phyloP scores from a whole-genome alignment of 306 rosid species.

The Argentina anserina region DNA sequence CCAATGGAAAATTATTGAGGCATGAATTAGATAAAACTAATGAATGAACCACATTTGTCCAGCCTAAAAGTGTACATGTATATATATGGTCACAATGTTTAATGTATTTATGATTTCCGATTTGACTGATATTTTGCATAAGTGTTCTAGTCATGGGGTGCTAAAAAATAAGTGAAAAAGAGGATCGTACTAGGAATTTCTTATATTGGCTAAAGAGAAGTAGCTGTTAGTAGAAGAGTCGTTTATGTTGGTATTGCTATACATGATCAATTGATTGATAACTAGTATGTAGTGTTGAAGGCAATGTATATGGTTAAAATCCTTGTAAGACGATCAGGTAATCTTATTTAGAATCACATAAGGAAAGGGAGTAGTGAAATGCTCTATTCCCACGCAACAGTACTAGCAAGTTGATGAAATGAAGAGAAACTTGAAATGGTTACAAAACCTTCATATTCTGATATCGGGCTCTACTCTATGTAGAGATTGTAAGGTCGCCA shows the following conservation, averaged over 20 bases:
- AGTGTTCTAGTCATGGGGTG: not conserved
- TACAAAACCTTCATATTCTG: not conserved
- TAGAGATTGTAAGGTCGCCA: not conserved
- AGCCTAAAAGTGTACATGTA: not conserved
- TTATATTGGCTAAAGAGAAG: not conserved
- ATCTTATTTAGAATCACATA: not conserved
- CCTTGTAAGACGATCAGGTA: not conserved
- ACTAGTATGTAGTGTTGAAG: not conserved
- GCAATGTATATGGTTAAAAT: not conserved
- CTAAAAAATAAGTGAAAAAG: too few relatives aligned
- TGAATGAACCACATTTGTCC: not conserved
- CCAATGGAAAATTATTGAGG: not conserved
- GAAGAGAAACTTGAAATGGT: not conserved
- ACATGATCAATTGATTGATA: not conserved
- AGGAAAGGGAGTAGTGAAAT: not conserved
- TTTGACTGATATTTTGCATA: not conserved
- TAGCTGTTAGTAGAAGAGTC: not conserved
- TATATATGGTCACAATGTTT: too few relatives aligned
- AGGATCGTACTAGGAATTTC: not conserved
- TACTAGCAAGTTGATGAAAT: too few relatives aligned
- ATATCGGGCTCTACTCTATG: not conserved
- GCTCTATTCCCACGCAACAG: not conserved
- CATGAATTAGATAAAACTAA: not conserved
- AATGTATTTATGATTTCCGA: not conserved
- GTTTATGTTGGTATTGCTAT: not conserved